Evolutionary conservation across 2,329 filamentous ascomycete genomes (phyloP).

Genomic region (Penicillium crustosum): DNA sequence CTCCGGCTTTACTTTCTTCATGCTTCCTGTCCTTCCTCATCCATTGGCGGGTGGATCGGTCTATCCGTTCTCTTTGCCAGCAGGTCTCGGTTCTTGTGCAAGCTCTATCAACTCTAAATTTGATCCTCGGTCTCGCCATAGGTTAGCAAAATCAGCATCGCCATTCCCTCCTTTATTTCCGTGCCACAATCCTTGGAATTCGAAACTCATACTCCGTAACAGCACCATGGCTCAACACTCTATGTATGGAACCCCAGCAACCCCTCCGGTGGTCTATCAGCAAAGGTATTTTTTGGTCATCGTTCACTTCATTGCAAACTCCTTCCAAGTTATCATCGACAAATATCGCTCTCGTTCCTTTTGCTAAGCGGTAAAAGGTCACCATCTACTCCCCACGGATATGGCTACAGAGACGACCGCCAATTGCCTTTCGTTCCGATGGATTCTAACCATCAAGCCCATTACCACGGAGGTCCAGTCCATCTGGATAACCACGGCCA

Average conservation of each 20-base stretch:
- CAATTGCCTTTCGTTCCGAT: constrained; percentile 28
- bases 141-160: constrained; percentile 33
- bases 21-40: constrained; percentile 34
- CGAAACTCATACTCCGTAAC: constrained; percentile 27
- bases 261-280: constrained; percentile 36
- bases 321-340: background rate
- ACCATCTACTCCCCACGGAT: constrained; percentile 30
- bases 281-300: constrained; percentile 35
- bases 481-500: constrained; percentile 30
- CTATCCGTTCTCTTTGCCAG: constrained; percentile 33
- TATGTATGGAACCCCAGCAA: constrained; percentile 31
- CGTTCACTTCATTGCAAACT: constrained; percentile 13
- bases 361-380: constrained; percentile 34
- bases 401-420: constrained; percentile 30
- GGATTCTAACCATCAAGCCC: constrained; percentile 34
- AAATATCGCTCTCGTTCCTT: constrained; percentile 16
- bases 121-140: constrained; percentile 36
- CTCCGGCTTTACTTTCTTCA: constrained; percentile 21
- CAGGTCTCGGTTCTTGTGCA: constrained; percentile 31
- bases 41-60: constrained; percentile 33
- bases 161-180: background rate
- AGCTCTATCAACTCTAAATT: constrained; percentile 32
- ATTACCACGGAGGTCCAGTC: constrained; percentile 31
- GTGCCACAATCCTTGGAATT: constrained; percentile 6
- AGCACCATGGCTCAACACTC: constrained; percentile 33